Conservation (phyloP, 441 rosid genomes). For the Pelargonium myrrhifolium region DNA sequence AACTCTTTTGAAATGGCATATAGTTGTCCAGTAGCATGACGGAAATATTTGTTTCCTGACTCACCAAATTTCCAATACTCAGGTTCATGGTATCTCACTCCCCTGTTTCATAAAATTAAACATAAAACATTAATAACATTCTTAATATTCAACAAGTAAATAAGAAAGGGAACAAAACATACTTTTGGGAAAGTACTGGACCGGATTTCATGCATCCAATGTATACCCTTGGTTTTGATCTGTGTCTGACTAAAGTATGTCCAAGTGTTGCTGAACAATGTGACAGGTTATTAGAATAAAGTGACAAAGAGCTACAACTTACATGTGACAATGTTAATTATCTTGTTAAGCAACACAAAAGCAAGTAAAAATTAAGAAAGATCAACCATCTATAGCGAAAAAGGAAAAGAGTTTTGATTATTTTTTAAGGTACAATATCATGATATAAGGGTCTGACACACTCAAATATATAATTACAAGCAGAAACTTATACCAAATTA, state of each 20-base stretch:
- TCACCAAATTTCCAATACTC: constrained; percentile 97
- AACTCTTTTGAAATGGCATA: no score
- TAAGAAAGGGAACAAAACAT: no score
- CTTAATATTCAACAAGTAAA: no score
- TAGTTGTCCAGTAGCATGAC: constrained; percentile 94
- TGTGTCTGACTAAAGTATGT: constrained; percentile 73
- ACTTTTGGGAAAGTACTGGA: constrained; percentile 88
- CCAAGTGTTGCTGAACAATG: constrained; percentile 94
- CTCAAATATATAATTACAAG: no score
- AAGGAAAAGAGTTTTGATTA: background rate
- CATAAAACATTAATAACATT: no score
- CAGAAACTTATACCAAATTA: no score
- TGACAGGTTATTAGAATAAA: no score
- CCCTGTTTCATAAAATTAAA: constrained; percentile 1
- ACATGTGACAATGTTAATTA: background rate
- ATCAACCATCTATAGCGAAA: background rate
- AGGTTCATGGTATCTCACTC: constrained; percentile 51
- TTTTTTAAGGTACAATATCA: background rate
- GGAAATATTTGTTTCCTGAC: constrained; percentile 86
- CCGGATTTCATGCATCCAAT: constrained; percentile 99
- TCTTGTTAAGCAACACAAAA: background rate
- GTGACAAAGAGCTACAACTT: no score
- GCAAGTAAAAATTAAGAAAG: background rate
- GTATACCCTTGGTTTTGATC: constrained; percentile 63
- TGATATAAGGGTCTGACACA: no score